phyloP scores from a whole-genome alignment of 1,284 basidiomycete species.

The Ceratobasidium sp. region DNA sequence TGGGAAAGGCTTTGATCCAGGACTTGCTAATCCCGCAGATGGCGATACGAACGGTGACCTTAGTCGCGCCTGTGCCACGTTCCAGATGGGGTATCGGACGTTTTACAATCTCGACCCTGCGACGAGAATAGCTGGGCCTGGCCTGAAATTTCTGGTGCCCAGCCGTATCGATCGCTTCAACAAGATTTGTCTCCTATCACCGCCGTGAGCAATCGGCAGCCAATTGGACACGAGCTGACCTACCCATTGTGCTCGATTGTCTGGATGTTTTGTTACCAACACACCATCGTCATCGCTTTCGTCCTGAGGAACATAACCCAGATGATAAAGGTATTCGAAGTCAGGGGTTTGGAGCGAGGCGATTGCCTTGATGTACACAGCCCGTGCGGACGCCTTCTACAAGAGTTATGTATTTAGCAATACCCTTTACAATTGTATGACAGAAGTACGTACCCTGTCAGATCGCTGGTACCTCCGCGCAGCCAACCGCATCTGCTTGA shows the following conservation, averaged over 20 bases:
- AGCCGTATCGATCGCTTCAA: neutral
- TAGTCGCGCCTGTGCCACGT: neutral
- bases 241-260: neutral
- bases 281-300: slow-evolving; percentile 1
- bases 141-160: neutral
- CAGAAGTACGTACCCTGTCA: too few species aligned
- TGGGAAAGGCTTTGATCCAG: neutral
- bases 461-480: too few species aligned
- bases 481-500: too few species aligned
- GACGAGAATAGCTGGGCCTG: neutral
- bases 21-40: neutral
- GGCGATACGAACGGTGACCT: neutral
- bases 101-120: neutral
- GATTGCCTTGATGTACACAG: neutral
- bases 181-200: neutral
- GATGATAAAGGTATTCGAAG: neutral
- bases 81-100: neutral
- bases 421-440: too few species aligned
- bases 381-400: neutral
- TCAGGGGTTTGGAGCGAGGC: neutral
- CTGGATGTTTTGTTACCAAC: neutral
- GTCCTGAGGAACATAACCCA: neutral
- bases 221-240: too few species aligned
- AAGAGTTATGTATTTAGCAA: too few species aligned
- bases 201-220: neutral